phyloP scores from a whole-genome alignment of 495 filamentous ascomycete genomes.

The Bathelium albidoporum region DNA sequence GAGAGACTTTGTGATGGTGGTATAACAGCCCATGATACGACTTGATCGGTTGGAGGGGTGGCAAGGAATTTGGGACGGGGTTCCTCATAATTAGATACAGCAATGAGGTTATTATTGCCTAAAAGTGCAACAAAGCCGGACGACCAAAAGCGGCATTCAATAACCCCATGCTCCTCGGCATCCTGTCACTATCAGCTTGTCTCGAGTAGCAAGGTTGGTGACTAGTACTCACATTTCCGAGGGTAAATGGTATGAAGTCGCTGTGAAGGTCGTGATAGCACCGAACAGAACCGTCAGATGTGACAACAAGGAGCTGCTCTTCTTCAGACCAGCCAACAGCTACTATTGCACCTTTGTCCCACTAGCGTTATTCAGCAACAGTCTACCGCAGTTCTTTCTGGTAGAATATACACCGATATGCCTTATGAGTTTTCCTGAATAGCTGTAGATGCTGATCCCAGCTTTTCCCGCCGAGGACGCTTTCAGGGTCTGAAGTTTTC shows the following conservation, averaged over 20 bases:
- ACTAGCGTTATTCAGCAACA: conserved; percentile 38
- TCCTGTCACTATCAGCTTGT: conserved; percentile 36
- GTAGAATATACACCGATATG: conserved; percentile 48
- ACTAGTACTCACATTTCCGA: conserved; percentile 55
- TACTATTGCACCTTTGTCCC: conserved; percentile 84
- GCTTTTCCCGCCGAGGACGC: conserved; percentile 63
- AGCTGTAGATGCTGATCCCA: conserved; percentile 90
- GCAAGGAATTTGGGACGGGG: conserved; percentile 79
- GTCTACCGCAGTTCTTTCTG: background rate
- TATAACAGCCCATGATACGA: conserved; percentile 83
- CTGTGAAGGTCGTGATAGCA: conserved; percentile 87
- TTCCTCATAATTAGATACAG: conserved; percentile 81
- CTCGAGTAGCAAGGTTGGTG: background rate
- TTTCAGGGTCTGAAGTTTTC: conserved; percentile 66
- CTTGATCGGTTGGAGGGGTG: conserved; percentile 60
- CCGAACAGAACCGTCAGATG: conserved; percentile 79
- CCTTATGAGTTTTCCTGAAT: conserved; percentile 72
- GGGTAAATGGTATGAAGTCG: conserved; percentile 91
- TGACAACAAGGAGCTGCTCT: conserved; percentile 81
- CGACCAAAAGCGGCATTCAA: conserved; percentile 80
- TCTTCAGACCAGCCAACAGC: conserved; percentile 96
- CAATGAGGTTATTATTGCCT: conserved; percentile 75
- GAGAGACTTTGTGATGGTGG: conserved; percentile 84
- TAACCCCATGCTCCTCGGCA: conserved; percentile 77
- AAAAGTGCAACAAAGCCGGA: conserved; percentile 89